Base-by-base conservation (phyloP, 805 yeast species). In the Babjeviella inositovora region DNA sequence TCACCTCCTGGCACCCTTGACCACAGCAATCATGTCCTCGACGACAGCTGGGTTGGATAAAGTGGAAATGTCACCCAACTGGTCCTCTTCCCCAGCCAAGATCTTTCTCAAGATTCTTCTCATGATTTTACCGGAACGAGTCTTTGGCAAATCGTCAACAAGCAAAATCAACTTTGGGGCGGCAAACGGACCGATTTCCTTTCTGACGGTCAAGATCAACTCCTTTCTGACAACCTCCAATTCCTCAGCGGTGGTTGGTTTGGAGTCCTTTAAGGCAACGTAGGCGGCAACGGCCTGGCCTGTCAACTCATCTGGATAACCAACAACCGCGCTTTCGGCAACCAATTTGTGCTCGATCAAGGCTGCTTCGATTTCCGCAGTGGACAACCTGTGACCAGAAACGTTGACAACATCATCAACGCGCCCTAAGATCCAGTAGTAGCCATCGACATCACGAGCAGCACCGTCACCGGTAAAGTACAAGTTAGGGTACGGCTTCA, bases 391-490 rank as follows among this genome's bases (percentile, higher is more conserved):
- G 56, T 90, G 98, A 35, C 98, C 98, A 25, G 93, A 75, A 18
- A 90, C 97, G 45, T 90, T 90, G 36, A 87, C 98, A 29, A 90
- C 97, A 42, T 90, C 98, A 49, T 90, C 97, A 33, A 90, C 96
- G 53, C 98, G 76, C 41, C 98, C 98, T 51, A 87, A 69, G 48
- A 90, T 87, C 95, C 97, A 90, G 59, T 72, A 81, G 62, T 73
- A 90, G 23, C 97, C 97, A 43, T 90, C 97, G 32, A 69, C 69
- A 50, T 90, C 98, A 47, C 96, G 72, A 20, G 93, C 97, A 25
- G 96, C 97, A 55, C 97, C 97, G 48, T 87, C 98, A 40, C 98
- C 98, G 8, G 96, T 79, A 62, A 90, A 90, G 58, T 84, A 90
- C 55, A 66, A 70, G 28, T 93, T 92, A 29, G 87, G 81, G 58